phyloP scores from a whole-genome alignment of 768 basidiomycete genomes.

The Lactarius akahatsu region DNA sequence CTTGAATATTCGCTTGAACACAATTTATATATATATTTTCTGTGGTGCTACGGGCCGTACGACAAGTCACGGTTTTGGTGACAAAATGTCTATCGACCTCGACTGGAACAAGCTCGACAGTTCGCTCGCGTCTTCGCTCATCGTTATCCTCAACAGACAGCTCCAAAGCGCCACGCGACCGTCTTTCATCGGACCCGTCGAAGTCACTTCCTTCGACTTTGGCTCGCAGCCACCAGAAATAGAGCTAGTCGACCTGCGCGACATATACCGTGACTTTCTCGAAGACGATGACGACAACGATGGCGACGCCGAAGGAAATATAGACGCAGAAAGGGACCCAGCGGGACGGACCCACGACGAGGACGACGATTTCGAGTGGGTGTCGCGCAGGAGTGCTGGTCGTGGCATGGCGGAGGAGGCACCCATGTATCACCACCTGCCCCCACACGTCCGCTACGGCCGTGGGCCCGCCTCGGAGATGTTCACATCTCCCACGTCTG shows the following conservation, averaged over 20 bases:
- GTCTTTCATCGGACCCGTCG: conserved; percentile 91
- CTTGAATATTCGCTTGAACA: conserved; percentile 14
- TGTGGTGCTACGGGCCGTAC: background rate
- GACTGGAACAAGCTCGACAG: conserved; percentile 86
- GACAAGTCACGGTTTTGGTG: background rate
- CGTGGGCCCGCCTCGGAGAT: conserved; percentile 56
- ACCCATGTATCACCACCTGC: conserved; percentile 66
- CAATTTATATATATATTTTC: background rate
- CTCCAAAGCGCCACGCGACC: conserved; percentile 72
- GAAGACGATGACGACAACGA: conserved; percentile 53
- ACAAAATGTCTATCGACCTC: conserved; percentile 86
- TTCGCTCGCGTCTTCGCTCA: conserved; percentile 64
- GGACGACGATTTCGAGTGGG: conserved; percentile 84
- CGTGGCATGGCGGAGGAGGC: conserved; percentile 51
- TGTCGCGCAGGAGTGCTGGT: conserved; percentile 61
- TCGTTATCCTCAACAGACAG: conserved; percentile 76
- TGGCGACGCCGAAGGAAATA: conserved; percentile 55
- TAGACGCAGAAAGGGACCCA: conserved; percentile 32
- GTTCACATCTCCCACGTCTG: conserved; percentile 53
- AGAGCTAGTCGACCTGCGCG: conserved; percentile 87
- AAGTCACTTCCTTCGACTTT: conserved; percentile 84
- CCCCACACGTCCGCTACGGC: conserved; percentile 70
- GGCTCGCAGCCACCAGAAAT: conserved; percentile 80
- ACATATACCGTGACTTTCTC: conserved; percentile 93
- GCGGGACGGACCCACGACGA: conserved; percentile 37